Percentiles rank a stretch among this genome's conserved stretches.
These are phyloP conservation scores for Nothophaeocryptopus gaeumannii DNA, from an alignment of 2,329 filamentous ascomycete species.

Conservation along the genomic window DNA sequence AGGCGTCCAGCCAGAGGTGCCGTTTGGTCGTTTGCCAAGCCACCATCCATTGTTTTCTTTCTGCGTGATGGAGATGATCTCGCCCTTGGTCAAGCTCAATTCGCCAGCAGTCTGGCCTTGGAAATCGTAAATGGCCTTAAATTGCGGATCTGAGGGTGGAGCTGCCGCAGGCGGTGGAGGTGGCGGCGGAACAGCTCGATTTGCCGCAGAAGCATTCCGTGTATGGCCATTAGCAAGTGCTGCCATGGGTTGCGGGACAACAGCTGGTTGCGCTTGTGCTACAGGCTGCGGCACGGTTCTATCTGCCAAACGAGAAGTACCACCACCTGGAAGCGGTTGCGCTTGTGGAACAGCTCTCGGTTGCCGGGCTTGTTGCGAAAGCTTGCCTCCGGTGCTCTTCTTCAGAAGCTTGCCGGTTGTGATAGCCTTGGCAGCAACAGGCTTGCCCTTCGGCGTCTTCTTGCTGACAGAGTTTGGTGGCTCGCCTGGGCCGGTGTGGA, in stretches of 20 bases:
- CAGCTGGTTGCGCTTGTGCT: conserved; percentile 33
- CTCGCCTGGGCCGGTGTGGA: conserved; percentile 84
- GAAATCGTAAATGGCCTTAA: conserved; percentile 92
- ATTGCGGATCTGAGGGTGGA: conserved; percentile 68
- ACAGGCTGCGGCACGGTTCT: conserved; percentile 27
- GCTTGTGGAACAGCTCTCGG: conserved; percentile 50
- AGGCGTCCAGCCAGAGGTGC: conserved; percentile 83
- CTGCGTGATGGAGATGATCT: conserved; percentile 84
- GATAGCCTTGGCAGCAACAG: conserved; percentile 82
- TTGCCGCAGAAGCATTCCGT: conserved; percentile 40
- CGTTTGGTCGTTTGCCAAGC: conserved; percentile 73
- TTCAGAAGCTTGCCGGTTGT: conserved; percentile 87
- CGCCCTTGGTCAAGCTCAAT: conserved; percentile 72
- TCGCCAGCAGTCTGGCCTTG: conserved; percentile 80
- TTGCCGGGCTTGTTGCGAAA: conserved; percentile 55
- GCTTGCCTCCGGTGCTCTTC: conserved; percentile 69
- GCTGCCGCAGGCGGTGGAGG: conserved; percentile 62
- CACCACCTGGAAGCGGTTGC: conserved; percentile 33
- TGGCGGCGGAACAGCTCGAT: conserved; percentile 47
- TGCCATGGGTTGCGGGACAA: conserved; percentile 44
- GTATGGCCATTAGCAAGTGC: conserved; percentile 49
- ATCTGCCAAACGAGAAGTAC: conserved; percentile 25
- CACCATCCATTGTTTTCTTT: conserved; percentile 98
- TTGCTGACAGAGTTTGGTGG: conserved; percentile 76
- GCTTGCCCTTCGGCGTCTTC: conserved; percentile 83